These are phyloP conservation scores for Erodium chrysanthum DNA, from an alignment of 441 rosid species.

Conservation along the genomic window DNA sequence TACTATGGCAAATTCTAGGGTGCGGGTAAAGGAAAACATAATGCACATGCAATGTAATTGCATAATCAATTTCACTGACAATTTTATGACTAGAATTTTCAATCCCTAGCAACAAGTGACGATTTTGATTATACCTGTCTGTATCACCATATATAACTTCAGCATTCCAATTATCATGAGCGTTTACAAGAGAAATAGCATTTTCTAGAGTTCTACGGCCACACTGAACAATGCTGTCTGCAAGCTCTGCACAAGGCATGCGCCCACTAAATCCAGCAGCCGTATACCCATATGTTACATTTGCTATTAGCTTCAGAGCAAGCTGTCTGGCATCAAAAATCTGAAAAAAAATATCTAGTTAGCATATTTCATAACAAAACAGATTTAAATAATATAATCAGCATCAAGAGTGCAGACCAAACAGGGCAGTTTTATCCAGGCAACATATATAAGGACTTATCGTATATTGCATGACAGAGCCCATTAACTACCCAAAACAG, in stretches of 20 bases:
- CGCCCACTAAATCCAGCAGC: constrained; percentile 99
- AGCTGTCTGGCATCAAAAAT: constrained; percentile 96
- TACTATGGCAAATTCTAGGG: background rate
- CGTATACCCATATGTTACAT: constrained; percentile 95
- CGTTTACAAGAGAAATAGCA: constrained; percentile 72
- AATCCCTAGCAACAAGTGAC: constrained; percentile 5
- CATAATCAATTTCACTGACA: background rate
- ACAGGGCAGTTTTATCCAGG: background rate
- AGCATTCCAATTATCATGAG: constrained; percentile 67
- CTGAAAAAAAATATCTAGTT: constrained; percentile 43
- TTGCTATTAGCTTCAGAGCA: constrained; percentile 94
- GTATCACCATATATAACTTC: constrained; percentile 91
- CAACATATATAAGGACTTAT: background rate
- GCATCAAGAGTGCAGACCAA: background rate
- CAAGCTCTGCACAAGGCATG: constrained; percentile 99
- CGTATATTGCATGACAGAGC: background rate
- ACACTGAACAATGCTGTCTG: constrained; percentile 95
- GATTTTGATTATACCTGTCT: constrained; percentile 53
- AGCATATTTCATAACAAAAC: constrained; percentile 8
- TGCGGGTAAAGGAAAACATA: background rate
- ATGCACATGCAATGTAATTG: background rate
- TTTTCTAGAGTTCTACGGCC: constrained; percentile 88
- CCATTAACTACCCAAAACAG: constrained; percentile 2
- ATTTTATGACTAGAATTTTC: background rate
- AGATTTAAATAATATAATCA: background rate